Evolutionary conservation across 768 basidiomycete species (phyloP).

Genomic region (Russula olivacea): DNA sequence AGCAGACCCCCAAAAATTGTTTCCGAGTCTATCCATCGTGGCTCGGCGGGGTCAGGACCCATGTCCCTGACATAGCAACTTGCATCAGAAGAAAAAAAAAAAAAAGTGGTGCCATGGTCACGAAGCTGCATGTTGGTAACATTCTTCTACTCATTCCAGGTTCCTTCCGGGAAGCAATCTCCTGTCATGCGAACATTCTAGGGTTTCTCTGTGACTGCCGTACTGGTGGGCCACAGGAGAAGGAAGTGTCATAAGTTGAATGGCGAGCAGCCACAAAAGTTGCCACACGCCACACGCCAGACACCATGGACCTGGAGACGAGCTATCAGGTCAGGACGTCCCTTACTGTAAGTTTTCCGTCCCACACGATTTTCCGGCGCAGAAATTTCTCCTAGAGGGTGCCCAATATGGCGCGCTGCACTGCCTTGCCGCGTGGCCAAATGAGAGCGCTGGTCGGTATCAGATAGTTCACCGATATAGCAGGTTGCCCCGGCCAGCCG

Average conservation of each 20-base stretch:
- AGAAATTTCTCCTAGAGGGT: background rate
- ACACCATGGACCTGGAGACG: conserved; percentile 2
- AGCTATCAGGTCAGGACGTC: background rate
- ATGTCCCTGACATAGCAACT: conserved; percentile 12
- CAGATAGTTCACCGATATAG: background rate
- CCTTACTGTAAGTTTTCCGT: background rate
- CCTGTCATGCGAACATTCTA: background rate
- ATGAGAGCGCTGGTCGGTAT: conserved; percentile 1
- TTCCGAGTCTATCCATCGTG: background rate
- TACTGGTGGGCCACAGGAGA: conserved; percentile 2
- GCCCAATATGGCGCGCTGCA: background rate
- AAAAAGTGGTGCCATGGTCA: conserved; percentile 10
- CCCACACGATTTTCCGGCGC: background rate
- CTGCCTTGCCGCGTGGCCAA: background rate
- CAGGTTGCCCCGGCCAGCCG: background rate
- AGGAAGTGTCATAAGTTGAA: background rate
- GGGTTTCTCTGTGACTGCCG: background rate
- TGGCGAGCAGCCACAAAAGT: background rate
- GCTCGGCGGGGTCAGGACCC: background rate
- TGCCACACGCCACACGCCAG: background rate
- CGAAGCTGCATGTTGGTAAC: background rate
- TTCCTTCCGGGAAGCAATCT: background rate
- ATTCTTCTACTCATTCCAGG: background rate
- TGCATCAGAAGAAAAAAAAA: conserved; percentile 9
- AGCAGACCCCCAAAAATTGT: background rate